These are phyloP conservation scores for Puccinia brachypodii DNA, from an alignment of 1,284 basidiomycete species.

Conservation along the genomic window DNA sequence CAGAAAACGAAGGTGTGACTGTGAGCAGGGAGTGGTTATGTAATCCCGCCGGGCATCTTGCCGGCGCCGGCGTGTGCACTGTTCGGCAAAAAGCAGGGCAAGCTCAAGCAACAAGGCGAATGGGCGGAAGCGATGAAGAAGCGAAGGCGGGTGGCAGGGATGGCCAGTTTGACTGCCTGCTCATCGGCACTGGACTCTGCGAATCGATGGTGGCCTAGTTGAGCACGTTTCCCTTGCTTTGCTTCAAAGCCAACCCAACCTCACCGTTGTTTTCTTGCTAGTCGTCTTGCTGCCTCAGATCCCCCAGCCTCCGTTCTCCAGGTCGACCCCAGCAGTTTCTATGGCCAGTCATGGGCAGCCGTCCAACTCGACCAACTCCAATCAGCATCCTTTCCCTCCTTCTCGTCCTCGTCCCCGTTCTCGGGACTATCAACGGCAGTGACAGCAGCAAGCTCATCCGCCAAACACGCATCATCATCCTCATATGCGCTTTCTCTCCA, in stretches of 20 bases:
- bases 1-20: too few relatives aligned
- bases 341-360: slow-evolving; percentile 20
- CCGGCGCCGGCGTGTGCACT: too few relatives aligned
- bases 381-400: not conserved
- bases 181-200: slow-evolving; percentile 16
- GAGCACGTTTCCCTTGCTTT: not conserved
- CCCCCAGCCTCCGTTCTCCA: not conserved
- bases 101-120: too few relatives aligned
- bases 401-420: not conserved
- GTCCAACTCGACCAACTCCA: not conserved
- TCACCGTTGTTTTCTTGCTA: not conserved
- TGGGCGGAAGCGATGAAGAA: too few relatives aligned
- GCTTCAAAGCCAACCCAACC: not conserved
- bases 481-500: slow-evolving; percentile 2
- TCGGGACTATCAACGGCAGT: not conserved
- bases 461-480: too few relatives aligned
- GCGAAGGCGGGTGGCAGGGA: too few relatives aligned
- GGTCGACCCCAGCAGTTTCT: slow-evolving; percentile 14
- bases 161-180: slow-evolving; percentile 17
- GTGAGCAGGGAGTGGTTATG: too few relatives aligned
- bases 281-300: not conserved
- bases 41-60: too few relatives aligned
- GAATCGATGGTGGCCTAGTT: slow-evolving; percentile 34
- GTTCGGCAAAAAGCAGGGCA: too few relatives aligned
- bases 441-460: not conserved